Evolutionary conservation across 2,329 filamentous ascomycete species (phyloP).

Genomic region (Fusarium domesticum): DNA sequence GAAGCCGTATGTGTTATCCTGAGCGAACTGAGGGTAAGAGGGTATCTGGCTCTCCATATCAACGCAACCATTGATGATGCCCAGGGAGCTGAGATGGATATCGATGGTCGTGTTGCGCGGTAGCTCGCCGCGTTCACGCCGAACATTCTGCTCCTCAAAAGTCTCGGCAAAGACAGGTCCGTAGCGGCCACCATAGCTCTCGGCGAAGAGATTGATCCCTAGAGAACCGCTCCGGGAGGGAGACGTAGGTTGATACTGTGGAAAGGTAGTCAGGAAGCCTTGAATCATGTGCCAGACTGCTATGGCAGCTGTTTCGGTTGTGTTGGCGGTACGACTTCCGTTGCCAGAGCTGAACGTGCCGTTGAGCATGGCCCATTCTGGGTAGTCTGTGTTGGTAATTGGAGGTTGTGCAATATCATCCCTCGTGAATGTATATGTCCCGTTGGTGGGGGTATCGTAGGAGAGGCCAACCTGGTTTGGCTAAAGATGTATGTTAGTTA

Average conservation of each 20-base stretch:
- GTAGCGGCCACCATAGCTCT: slow-evolving; percentile 70
- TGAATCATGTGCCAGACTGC: slow-evolving; percentile 66
- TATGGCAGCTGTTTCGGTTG: slow-evolving; percentile 53
- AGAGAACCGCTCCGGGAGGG: slow-evolving; percentile 42
- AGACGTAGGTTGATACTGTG: slow-evolving; percentile 50
- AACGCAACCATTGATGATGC: slow-evolving; percentile 69
- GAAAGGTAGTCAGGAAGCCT: slow-evolving; percentile 57
- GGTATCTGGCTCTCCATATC: slow-evolving; percentile 61
- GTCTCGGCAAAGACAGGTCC: slow-evolving; percentile 60
- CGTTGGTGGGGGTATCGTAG: slow-evolving; percentile 61
- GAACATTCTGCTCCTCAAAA: slow-evolving; percentile 60
- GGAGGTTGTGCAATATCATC: slow-evolving; percentile 34
- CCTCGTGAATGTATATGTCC: slow-evolving; percentile 50
- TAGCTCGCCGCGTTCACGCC: slow-evolving; percentile 48
- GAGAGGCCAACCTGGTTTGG: slow-evolving; percentile 69
- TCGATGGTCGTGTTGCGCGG: slow-evolving; percentile 51
- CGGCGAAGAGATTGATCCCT: slow-evolving; percentile 63
- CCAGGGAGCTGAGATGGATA: slow-evolving; percentile 60
- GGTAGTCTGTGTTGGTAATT: slow-evolving; percentile 14
- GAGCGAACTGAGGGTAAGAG: slow-evolving; percentile 55
- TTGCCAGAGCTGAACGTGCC: slow-evolving; percentile 63
- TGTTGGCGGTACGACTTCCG: slow-evolving; percentile 48
- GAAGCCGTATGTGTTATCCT: slow-evolving; percentile 65
- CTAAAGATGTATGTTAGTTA: slow-evolving; percentile 37
- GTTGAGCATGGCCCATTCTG: slow-evolving; percentile 47